Evolutionary conservation across 2,329 filamentous ascomycete species (phyloP), one percentile per base, ranked within the genome.

Genomic region (Zymoseptoria pseudotritici): DNA sequence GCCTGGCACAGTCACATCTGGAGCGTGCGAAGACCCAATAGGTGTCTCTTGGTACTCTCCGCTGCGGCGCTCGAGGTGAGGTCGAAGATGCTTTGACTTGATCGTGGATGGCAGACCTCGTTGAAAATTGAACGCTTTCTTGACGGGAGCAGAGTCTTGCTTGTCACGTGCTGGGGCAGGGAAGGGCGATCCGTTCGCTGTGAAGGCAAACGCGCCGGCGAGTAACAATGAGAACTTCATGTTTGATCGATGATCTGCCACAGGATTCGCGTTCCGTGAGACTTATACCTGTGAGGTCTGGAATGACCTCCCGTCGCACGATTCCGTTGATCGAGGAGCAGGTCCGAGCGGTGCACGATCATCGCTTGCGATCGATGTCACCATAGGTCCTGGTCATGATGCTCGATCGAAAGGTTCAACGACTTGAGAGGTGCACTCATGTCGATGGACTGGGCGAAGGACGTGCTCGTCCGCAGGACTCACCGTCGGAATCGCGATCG

Each of bases 1-100:
- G 31, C 74, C 61, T 59, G 72, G 61, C 60, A 46, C 56, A 19
- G 31, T 61, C 24, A 57, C 54, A 24, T 63, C 61, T 22, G 61
- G 61, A n/a, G 22, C 58, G 2, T 42, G 36, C 36, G 36, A 11
- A 26, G 31, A 58, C 2, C 56, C 56, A 49, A 58, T 58, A 4
- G 19, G 24, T 46, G 29, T 24, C 31, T 58, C 56, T 2, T 42
- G 36, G 5, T 42, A 42, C 36, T 17, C 36, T 42, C 72, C 57
- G 49, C 64, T 42, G 53, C 61, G 55, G 59, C 29, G 17, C 36
- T 62, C 59, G n/a, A 65, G 54, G 21, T 46, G 31, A 11, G 55
- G 61, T 17, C 66, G 60, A 49, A 66, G 53, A 50, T 68, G 54
- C 65, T 68, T 62, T 24, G 61, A 59, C n/a, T 36, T 55, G 36